Base-by-base conservation (phyloP, 768 basidiomycete species). In the Suillus discolor region DNA sequence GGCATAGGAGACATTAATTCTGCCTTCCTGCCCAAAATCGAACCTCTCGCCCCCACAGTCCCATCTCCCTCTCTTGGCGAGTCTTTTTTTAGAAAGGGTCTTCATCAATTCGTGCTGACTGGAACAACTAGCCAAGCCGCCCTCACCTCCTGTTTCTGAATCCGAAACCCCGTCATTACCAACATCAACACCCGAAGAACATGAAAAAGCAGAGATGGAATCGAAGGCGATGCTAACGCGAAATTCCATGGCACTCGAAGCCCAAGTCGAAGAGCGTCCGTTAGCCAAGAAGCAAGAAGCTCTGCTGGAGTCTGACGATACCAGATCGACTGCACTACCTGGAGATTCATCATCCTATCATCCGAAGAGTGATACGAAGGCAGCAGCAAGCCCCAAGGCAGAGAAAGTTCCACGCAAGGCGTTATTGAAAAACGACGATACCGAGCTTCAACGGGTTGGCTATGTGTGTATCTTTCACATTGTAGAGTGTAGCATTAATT, bases 1-100 rank as follows among this genome's bases (percentile, higher is more conserved):
- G 96, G 96, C 18, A 98, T 97, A 68, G 97, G 97, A 60, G 97
- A 99, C 79, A 99, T 99, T 77, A 99, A 99, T 75, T 93, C 94
- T 6, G 85, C 95, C 0, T 96, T 97, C 79, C 82, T 97, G 23
- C 96, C 96, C 38, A 94, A 94, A 77, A 71, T 89, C 61, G 84
- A 89, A 67, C 82, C 89, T 18, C 59, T 79, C 11, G 60, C 75
- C 16, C 74, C 77, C 41, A 16, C 71, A 44, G 68, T 71, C 28
- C 72, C 70, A 12, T 36, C 69, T 25, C 67, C 74, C 41, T 38
- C 73, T 51, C 65, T 65, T 28, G 69, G 76, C 70, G n/a, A 69
- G 74, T 71, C 54, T 28, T 54, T 66, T 34, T 20, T 31, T 25
- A 18, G 20, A 36, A n/a, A 20, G 45, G 20, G 53, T 25, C 20